These are phyloP conservation scores for Cercospora janseana DNA, from an alignment of 2,329 filamentous ascomycete species.

Conservation along the genomic window DNA sequence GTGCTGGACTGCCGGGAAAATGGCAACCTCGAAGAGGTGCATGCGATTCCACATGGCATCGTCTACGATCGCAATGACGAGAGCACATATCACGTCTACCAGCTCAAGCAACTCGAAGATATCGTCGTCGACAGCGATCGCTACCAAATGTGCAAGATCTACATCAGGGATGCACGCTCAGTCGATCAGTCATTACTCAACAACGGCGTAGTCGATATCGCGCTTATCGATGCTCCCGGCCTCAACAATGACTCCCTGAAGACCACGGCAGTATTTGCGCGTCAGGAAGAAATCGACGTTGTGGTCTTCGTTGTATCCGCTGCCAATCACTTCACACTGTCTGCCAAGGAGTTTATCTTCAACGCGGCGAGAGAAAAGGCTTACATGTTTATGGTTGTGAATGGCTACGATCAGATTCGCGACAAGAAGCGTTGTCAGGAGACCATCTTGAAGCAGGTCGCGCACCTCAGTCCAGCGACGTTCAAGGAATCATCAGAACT, in stretches of 20 bases:
- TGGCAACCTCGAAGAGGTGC: slow-evolving; percentile 86
- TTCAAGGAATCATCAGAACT: slow-evolving; percentile 89
- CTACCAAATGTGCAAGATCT: slow-evolving; percentile 95
- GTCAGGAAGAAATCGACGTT: slow-evolving; percentile 97
- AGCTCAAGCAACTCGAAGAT: slow-evolving; percentile 74
- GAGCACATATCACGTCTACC: slow-evolving; percentile 86
- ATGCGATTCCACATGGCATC: slow-evolving; percentile 81
- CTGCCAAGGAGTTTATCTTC: slow-evolving; percentile 96
- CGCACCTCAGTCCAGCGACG: slow-evolving; percentile 82
- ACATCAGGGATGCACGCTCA: slow-evolving; percentile 82
- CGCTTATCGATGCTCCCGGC: slow-evolving; percentile 92
- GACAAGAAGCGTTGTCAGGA: slow-evolving; percentile 90
- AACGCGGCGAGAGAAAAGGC: slow-evolving; percentile 95
- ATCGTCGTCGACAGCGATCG: slow-evolving; percentile 85
- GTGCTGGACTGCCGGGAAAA: slow-evolving; percentile 92
- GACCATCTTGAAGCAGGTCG: slow-evolving; percentile 87
- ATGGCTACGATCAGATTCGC: slow-evolving; percentile 90
- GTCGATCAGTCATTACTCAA: slow-evolving; percentile 93
- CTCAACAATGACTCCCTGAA: slow-evolving; percentile 95
- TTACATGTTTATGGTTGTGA: slow-evolving; percentile 98
- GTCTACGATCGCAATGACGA: slow-evolving; percentile 87
- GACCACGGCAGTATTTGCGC: slow-evolving; percentile 93
- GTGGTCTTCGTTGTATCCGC: slow-evolving; percentile 98
- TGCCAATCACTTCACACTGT: slow-evolving; percentile 95
- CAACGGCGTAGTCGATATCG: slow-evolving; percentile 97